phyloP scores from a whole-genome alignment of 2,329 filamentous ascomycete genomes.

The Colletotrichum navitas region DNA sequence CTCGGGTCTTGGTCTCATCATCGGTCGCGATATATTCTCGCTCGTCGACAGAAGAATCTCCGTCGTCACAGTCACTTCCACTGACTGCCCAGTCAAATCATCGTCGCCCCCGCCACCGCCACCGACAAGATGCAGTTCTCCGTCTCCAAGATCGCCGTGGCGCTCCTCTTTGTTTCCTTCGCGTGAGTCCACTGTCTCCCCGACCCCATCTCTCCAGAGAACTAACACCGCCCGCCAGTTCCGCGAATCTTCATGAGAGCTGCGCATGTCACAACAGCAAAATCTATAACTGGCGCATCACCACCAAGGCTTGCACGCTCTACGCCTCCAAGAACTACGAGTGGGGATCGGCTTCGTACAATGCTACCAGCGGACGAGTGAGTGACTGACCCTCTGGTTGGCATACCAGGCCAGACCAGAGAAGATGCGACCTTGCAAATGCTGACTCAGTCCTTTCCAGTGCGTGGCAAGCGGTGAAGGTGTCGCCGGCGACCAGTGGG shows the following conservation, averaged over 20 bases:
- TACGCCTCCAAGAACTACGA: background rate
- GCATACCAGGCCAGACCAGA: background rate
- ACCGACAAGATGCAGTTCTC: background rate
- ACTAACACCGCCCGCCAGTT: background rate
- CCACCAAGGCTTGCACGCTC: background rate
- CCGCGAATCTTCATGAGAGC: background rate
- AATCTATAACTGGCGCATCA: background rate
- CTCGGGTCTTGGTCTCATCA: background rate
- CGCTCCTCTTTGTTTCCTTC: background rate
- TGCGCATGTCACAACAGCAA: background rate
- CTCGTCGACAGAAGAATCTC: background rate
- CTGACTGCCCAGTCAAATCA: background rate
- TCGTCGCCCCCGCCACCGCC: background rate
- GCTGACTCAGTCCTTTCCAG: background rate
- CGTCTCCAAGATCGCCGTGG: background rate
- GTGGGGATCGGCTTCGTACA: background rate
- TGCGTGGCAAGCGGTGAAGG: background rate
- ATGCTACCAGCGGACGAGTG: background rate
- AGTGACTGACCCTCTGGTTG: background rate
- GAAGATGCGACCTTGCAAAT: background rate
- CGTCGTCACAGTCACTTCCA: background rate
- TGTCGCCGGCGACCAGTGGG: background rate
- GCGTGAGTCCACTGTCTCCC: background rate
- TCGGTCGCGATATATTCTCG: background rate
- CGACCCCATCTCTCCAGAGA: background rate